phyloP scores from a whole-genome alignment of 2,329 filamentous ascomycete genomes.

The Ophiostoma sp. region DNA sequence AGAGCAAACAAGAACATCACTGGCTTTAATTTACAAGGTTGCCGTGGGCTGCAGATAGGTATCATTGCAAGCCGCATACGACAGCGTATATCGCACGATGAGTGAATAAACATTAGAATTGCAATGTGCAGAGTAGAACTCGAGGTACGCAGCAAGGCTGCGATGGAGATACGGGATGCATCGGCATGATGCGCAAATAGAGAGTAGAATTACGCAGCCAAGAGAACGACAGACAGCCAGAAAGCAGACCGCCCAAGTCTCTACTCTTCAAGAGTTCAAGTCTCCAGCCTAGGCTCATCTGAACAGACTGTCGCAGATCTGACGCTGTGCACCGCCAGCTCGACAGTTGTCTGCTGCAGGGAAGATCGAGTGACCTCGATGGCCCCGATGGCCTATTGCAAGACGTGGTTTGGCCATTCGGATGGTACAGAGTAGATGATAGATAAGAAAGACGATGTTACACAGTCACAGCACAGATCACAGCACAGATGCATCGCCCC shows the following conservation, averaged over 20 bases:
- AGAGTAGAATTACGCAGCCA: background rate
- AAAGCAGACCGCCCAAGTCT: too few species aligned
- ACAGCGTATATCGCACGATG: background rate
- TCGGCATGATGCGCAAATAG: background rate
- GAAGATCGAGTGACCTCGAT: too few species aligned
- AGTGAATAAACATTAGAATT: background rate
- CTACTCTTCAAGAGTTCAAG: too few species aligned
- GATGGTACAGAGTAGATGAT: too few species aligned
- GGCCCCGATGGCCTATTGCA: background rate
- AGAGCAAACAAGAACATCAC: background rate
- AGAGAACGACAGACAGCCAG: too few species aligned
- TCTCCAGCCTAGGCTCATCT: background rate
- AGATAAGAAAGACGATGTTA: too few species aligned
- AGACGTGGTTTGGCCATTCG: background rate
- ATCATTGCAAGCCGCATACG: background rate
- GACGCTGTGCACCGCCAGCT: background rate
- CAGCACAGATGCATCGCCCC: background rate
- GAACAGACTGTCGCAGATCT: background rate
- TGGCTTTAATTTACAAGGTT: background rate
- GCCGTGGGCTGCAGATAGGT: background rate
- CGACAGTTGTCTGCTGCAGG: background rate
- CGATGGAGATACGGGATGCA: background rate
- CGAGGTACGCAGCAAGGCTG: too few species aligned
- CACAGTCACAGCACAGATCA: background rate
- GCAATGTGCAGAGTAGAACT: background rate